phyloP scores from a whole-genome alignment of 73 alveolate species.

The Chromera velia region DNA sequence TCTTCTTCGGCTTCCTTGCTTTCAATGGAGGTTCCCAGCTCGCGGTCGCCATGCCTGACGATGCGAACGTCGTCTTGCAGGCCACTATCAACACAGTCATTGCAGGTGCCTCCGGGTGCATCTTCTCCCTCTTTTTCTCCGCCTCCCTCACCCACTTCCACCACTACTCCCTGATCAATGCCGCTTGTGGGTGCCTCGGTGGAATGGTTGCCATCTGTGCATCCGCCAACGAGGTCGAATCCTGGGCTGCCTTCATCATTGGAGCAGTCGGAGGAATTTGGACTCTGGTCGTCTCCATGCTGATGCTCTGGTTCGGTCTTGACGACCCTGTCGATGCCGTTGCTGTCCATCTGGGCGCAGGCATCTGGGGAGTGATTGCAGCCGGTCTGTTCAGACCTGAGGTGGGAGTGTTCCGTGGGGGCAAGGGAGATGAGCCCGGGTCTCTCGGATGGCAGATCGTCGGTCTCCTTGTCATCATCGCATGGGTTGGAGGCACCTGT shows the following conservation, averaged over 20 bases:
- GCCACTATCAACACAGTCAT: slow-evolving; percentile 53
- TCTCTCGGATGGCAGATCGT: slow-evolving; percentile 20
- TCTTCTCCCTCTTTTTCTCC: slow-evolving; percentile 36
- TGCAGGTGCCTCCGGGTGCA: slow-evolving; percentile 46
- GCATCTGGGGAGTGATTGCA: slow-evolving; percentile 46
- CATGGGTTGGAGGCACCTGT: no score
- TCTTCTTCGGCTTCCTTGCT: slow-evolving; percentile 57
- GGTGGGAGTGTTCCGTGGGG: slow-evolving; percentile 40
- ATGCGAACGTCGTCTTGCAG: slow-evolving; percentile 22
- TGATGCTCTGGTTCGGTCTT: slow-evolving; percentile 15
- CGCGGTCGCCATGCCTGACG: slow-evolving; percentile 1
- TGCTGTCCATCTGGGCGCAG: slow-evolving; percentile 49
- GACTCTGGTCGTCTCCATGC: slow-evolving; percentile 23
- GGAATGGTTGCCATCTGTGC: slow-evolving; percentile 10
- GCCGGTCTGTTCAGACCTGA: slow-evolving; percentile 31
- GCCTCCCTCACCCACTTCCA: background rate
- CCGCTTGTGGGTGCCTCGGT: slow-evolving; percentile 3
- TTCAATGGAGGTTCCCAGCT: slow-evolving; percentile 58
- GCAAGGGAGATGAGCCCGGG: slow-evolving; percentile 30
- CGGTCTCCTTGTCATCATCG: no score
- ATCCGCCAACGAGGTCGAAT: background rate
- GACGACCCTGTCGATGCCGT: slow-evolving; percentile 51
- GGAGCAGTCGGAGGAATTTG: slow-evolving; percentile 48
- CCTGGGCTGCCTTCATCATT: slow-evolving; percentile 46
- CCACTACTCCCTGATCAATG: background rate